Evolutionary conservation across 805 yeast genomes (phyloP), one percentile per base, ranked within the genome.

Genomic region (Suhomyces xylopsoci): DNA sequence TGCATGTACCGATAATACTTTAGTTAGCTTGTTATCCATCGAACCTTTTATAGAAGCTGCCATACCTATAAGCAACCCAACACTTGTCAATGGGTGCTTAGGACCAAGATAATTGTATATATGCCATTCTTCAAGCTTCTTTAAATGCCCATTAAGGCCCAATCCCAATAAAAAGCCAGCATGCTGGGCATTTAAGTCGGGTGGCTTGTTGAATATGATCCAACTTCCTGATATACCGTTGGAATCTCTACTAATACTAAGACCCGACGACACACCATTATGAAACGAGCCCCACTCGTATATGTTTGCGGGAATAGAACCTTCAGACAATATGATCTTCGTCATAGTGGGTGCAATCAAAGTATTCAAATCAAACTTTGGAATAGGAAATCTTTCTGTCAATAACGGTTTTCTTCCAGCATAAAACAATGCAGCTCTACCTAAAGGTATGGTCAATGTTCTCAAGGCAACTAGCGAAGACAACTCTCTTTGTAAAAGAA

Each of bases 141-240:
- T 83, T 60, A 94, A 70, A 64, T 92, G 97, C 0, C 98, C 98
- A 68, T 90, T 90, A 28, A 94, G 71, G 0, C 99, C 99, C 24
- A 94, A 73, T 0, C 97, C 99, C 17, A 90, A 70, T n/a, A 94
- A 69, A 59, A 94, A 91, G 0, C 99, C 99, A 20, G 97, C 97
- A 73, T 92, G 97, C 55, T 89, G 92, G 0, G 96, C 81, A 58
- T 82, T 84, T 30, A 88, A 66, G 4, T 72, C 78, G 0, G 80
- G 78, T 0, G 97, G 97, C 58, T 85, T 87, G 60, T 90, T 90
- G 65, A 88, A 90, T 0, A 87, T 87, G 36, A 93, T 88, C 98
- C 98, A 93, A 59, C 96, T 84, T 0, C 97, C 97, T 7, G 83
- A 79, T 7, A 90, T 83, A 7, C 89, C 90, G 41, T 80, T 78